A percentile compares a stretch with the other conserved stretches of the same genome.
Conservation (phyloP, 2,329 filamentous ascomycete genomes). For the Cylindrodendrum hubeiense region DNA sequence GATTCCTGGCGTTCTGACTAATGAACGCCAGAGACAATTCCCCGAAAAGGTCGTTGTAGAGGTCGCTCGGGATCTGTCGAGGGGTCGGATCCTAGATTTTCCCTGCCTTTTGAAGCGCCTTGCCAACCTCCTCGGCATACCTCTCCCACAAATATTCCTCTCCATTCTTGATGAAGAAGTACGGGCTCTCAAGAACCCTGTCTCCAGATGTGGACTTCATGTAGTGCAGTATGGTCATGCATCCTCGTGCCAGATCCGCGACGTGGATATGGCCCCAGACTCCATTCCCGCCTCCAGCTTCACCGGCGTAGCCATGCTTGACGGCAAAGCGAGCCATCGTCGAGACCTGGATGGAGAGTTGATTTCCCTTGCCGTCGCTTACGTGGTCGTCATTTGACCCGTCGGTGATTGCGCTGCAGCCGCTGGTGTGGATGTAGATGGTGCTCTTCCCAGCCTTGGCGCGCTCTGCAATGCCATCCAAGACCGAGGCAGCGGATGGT, state of each 20-base stretch:
- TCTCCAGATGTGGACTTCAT: conserved; percentile 3
- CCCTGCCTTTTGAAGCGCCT: neutral
- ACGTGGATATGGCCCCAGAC: neutral
- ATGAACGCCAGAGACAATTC: neutral
- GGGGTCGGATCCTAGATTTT: neutral
- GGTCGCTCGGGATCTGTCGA: neutral
- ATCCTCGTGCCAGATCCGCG: conserved; percentile 6
- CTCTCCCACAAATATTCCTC: conserved; percentile 6
- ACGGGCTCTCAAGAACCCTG: neutral
- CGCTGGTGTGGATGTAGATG: conserved; percentile 7
- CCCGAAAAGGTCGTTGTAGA: neutral
- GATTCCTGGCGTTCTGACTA: neutral
- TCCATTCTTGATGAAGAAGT: conserved; percentile 3
- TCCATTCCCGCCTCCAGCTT: neutral
- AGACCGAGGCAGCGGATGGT: neutral
- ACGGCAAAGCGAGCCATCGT: neutral
- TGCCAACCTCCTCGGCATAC: neutral
- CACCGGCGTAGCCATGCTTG: conserved; percentile 5
- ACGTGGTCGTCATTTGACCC: neutral
- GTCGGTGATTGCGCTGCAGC: neutral
- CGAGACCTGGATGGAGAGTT: conserved; percentile 2
- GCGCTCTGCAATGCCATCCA: conserved; percentile 3
- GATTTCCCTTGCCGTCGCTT: conserved; percentile 1
- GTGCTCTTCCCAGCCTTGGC: neutral
- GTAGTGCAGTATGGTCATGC: neutral